A percentile compares a stretch with the other conserved stretches of the same genome.
Conservation (phyloP, 805 yeast genomes). For the Lipomyces yamanashiensis region DNA sequence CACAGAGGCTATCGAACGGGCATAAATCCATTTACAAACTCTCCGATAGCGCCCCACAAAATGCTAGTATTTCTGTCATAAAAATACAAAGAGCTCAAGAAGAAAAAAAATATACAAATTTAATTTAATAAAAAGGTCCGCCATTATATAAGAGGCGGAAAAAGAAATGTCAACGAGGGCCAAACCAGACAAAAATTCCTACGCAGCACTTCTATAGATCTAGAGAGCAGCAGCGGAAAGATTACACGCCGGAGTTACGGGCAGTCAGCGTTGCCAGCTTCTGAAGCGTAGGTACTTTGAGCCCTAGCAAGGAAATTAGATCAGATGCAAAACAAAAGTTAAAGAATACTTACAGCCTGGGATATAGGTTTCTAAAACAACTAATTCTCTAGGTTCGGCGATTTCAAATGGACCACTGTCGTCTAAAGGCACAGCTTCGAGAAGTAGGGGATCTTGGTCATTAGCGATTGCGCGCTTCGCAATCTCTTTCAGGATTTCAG, state of each 20-base stretch:
- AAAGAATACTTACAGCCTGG: conserved; percentile 70
- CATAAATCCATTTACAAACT: background rate
- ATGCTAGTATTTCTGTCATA: conserved; percentile 1
- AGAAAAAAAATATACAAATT: background rate
- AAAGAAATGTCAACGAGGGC: background rate
- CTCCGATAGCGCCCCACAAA: background rate
- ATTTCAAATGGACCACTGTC: conserved; percentile 51
- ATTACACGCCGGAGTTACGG: conserved; percentile 5
- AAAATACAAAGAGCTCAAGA: background rate
- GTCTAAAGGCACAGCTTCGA: conserved; percentile 49
- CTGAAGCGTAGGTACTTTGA: conserved; percentile 85
- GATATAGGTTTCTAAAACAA: conserved; percentile 69
- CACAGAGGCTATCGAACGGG: background rate
- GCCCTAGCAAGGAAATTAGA: conserved; percentile 34
- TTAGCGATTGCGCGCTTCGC: conserved; percentile 58
- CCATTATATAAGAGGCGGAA: background rate
- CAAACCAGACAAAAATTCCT: background rate
- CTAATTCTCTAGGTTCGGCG: conserved; percentile 64
- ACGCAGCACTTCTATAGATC: too few species aligned
- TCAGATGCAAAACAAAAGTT: background rate
- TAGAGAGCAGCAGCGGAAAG: too few species aligned
- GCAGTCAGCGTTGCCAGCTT: conserved; percentile 73
- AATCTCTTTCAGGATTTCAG: conserved; percentile 76
- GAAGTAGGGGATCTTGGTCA: conserved; percentile 48
- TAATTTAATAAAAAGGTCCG: background rate